Base-by-base conservation (phyloP, 257 asterid species). In the Salvia splendens region DNA sequence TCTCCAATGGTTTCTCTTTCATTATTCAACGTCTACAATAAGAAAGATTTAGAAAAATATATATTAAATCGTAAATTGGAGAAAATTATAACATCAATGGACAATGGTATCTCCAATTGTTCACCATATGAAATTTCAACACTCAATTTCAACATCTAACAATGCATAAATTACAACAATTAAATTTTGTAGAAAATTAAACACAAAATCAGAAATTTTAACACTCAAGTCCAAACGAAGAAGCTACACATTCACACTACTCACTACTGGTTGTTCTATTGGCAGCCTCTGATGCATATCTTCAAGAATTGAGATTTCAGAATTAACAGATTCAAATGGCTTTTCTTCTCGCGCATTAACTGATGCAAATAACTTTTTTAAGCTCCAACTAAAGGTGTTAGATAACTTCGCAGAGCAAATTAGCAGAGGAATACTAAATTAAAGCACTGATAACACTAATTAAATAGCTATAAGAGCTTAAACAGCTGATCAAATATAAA, bases 251-350 rank as follows among this genome's bases (percentile, higher is more conserved):
- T 12, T 64, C 38, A 35, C 30, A 24, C 30, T 24, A 2, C 30
- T 24, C 40, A 16, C 30, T 30, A 46, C 68, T 57, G 36, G 47
- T 32, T 28, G 17, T 46, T 47, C 16, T 8, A 35, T 33, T 3
- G 50, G 46, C 5, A 65, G 43, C 42, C 11, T 17, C 17, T 14
- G 32, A 32, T 36, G 32, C 17, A 71, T 48, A 51, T 38, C 40
- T 24, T 24, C 30, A 24, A 24, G 1, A 24, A 24, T 24, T 24
- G 30, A 24, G 30, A 61, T 14, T 15, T 47, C 15, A 6, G 33
- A 61, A 52, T 3, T 61, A 7, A n/a, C 98, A 49, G 86, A 79
- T 68, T 92, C 92, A 56, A 89, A 89, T 45, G 98, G 97, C 75
- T 86, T 86, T 33, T 88, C 89, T 41, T 87, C 90, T 57, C 9